These are phyloP conservation scores for Trametes pubescens DNA, from an alignment of 1,284 basidiomycete species.

Conservation along the genomic window DNA sequence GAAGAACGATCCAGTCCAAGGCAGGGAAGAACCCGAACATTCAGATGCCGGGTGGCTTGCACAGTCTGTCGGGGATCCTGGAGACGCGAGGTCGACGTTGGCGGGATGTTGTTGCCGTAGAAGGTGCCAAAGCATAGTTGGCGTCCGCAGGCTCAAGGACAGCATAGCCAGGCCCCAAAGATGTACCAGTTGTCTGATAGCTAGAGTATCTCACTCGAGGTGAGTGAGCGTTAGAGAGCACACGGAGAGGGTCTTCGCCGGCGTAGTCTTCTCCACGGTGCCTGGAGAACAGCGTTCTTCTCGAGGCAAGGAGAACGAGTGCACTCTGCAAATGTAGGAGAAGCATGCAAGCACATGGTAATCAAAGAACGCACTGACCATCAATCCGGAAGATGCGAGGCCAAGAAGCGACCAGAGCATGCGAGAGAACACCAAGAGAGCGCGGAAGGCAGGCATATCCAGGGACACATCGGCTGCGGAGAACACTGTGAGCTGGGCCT, in stretches of 20 bases:
- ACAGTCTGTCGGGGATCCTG: conserved; percentile 29
- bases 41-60: conserved; percentile 8
- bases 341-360: conserved; percentile 3
- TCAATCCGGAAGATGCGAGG: conserved; percentile 33
- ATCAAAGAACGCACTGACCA: conserved; percentile 30
- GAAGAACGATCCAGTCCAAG: neutral
- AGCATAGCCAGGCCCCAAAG: conserved; percentile 8
- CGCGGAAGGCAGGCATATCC: conserved; percentile 30
- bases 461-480: conserved; percentile 33
- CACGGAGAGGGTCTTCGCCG: neutral
- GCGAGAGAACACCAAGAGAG: conserved; percentile 16
- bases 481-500: neutral
- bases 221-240: conserved; percentile 8
- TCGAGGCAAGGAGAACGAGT: conserved; percentile 24
- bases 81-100: conserved; percentile 28
- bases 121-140: neutral
- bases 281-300: conserved; percentile 11
- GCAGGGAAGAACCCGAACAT: neutral
- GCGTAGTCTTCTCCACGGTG: neutral
- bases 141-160: neutral
- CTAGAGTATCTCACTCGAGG: conserved; percentile 15
- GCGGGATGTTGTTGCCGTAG: neutral
- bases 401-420: conserved; percentile 29
- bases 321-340: conserved; percentile 22
- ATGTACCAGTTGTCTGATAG: conserved; percentile 7